Conservation (phyloP, 139 green algal species). For the Auxenochlorella pyrenoidosa region DNA sequence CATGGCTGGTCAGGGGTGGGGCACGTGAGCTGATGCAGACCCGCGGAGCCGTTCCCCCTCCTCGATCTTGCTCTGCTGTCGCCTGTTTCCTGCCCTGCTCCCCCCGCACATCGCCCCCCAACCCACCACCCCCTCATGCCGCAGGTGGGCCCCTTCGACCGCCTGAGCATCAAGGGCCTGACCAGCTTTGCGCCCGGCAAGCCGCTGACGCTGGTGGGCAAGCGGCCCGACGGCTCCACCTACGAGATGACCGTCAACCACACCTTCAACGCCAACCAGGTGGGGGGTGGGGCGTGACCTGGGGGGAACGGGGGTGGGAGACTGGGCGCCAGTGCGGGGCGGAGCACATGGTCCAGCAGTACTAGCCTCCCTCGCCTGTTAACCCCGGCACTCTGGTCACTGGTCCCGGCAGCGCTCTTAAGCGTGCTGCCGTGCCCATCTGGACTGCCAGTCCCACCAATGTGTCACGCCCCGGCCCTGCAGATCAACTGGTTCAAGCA, state of each 20-base stretch:
- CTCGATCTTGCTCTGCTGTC: no score
- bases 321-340: no score
- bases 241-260: constrained; percentile 93
- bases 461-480: neutral
- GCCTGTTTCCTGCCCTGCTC: no score
- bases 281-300: neutral
- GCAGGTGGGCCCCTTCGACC: constrained; percentile 68
- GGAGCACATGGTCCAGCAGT: no score
- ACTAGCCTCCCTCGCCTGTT: no score
- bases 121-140: neutral
- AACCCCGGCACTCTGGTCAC: no score
- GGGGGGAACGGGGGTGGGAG: no score
- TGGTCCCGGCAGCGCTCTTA: no score
- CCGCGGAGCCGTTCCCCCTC: no score
- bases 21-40: no score
- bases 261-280: constrained; percentile 96
- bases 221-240: constrained; percentile 78
- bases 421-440: no score
- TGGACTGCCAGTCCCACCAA: neutral
- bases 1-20: neutral
- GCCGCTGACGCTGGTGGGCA: constrained; percentile 85
- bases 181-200: constrained; percentile 80
- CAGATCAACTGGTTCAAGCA: constrained; percentile 77
- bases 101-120: no score
- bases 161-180: constrained; percentile 87